These are phyloP conservation scores for Pythium myriotylum DNA, from an alignment of 352 stramenopile species.

Conservation along the genomic window DNA sequence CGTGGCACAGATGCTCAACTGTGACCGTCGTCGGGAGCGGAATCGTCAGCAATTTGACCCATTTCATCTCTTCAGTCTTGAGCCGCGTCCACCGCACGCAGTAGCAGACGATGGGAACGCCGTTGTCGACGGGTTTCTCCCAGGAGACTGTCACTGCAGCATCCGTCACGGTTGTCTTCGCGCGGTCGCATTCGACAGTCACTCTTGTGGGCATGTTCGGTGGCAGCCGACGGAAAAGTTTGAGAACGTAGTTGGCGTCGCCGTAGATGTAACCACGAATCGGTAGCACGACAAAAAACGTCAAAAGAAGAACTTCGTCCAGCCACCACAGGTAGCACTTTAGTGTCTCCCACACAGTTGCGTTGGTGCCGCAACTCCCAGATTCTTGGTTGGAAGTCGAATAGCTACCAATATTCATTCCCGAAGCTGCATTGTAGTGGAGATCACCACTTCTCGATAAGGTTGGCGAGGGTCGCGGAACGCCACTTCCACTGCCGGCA, in stretches of 20 bases:
- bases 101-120: constrained; percentile 83
- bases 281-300: constrained; percentile 72
- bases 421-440: neutral
- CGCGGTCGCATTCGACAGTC: constrained; percentile 60
- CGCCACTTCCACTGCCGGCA: neutral
- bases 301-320: constrained; percentile 79
- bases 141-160: constrained; percentile 72
- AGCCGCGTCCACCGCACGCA: constrained; percentile 77
- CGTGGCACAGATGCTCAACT: constrained; percentile 66
- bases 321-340: constrained; percentile 86
- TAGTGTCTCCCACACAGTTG: constrained; percentile 33
- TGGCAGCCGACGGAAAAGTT: constrained; percentile 64
- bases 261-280: constrained; percentile 85
- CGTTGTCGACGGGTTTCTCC: constrained; percentile 79
- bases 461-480: neutral
- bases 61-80: constrained; percentile 79
- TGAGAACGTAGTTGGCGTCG: constrained; percentile 74
- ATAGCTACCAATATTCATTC: neutral
- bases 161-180: constrained; percentile 56
- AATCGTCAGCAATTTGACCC: constrained; percentile 69
- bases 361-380: constrained; percentile 2
- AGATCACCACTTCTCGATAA: neutral
- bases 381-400: constrained; percentile 1
- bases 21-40: constrained; percentile 65
- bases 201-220: constrained; percentile 84